These are phyloP conservation scores for Fistulifera pelliculosa DNA, from an alignment of 108 stramenopile species.

Conservation along the genomic window DNA sequence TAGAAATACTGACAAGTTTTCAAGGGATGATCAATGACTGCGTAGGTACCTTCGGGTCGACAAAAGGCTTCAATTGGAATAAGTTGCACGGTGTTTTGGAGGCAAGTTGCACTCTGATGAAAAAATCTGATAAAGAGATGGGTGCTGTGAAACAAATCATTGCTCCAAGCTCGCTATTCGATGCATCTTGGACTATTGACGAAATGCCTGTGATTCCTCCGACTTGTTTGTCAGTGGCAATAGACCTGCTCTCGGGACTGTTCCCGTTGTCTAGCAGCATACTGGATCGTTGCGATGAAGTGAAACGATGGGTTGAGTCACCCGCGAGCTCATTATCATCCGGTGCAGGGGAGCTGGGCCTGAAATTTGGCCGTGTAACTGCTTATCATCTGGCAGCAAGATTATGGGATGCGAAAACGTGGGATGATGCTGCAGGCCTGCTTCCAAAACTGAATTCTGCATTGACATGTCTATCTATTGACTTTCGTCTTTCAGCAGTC, in stretches of 20 bases:
- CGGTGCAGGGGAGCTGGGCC: not conserved
- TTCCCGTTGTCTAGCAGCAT: not conserved
- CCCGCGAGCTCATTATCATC: not conserved
- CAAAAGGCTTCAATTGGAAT: slow-evolving; percentile 1
- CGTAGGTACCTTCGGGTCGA: not conserved
- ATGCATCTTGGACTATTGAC: not conserved
- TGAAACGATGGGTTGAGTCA: not conserved
- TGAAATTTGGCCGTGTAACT: not conserved
- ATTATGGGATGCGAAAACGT: not conserved
- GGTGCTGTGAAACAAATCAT: not conserved
- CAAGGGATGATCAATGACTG: slow-evolving; percentile 1
- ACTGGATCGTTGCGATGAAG: not conserved
- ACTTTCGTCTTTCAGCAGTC: slow-evolving; percentile 25
- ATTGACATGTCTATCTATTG: slow-evolving; percentile 13
- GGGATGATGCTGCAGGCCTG: not conserved
- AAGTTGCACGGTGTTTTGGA: not conserved
- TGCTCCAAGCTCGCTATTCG: not conserved
- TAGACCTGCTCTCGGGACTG: not conserved
- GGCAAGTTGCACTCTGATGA: not conserved
- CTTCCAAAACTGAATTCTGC: slow-evolving; percentile 11
- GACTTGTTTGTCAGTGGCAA: not conserved
- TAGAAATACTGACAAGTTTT: too few species aligned
- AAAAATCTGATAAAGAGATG: not conserved
- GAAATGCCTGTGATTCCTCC: not conserved
- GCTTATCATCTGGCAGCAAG: not conserved